These are phyloP conservation scores for Raffaelea arxii DNA, from an alignment of 2,329 filamentous ascomycete genomes.

Conservation along the genomic window DNA sequence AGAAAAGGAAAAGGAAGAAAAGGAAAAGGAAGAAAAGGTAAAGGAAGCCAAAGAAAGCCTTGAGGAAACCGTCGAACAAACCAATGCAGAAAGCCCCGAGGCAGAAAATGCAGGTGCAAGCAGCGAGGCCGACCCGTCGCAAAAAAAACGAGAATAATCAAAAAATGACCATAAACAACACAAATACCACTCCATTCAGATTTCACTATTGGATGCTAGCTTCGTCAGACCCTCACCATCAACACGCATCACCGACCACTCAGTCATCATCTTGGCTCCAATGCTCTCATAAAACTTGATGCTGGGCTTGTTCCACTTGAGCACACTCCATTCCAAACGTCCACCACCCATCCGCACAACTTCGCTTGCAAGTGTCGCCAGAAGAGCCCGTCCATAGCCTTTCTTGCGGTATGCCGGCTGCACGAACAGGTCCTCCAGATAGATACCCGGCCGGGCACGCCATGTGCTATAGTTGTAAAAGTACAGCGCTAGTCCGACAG, in stretches of 20 bases:
- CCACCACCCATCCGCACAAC: conserved; percentile 61
- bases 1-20: too few species aligned
- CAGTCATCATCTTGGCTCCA: conserved; percentile 56
- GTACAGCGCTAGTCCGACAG: conserved; percentile 75
- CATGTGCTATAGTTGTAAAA: conserved; percentile 97
- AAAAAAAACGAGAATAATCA: neutral
- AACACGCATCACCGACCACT: conserved; percentile 69
- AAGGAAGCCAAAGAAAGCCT: too few species aligned
- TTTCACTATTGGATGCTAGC: conserved; percentile 32
- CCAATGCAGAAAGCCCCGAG: too few species aligned
- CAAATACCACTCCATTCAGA: neutral
- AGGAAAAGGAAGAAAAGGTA: too few species aligned
- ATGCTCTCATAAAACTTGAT: conserved; percentile 75
- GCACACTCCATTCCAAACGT: conserved; percentile 79
- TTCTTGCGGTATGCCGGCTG: conserved; percentile 57
- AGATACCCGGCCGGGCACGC: conserved; percentile 78
- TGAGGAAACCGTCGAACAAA: too few species aligned
- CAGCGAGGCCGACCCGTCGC: too few species aligned
- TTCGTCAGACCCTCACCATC: conserved; percentile 55
- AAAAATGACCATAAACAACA: neutral
- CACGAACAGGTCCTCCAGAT: conserved; percentile 90
- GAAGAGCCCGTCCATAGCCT: conserved; percentile 70
- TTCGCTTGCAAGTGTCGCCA: conserved; percentile 71
- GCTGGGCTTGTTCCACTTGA: conserved; percentile 89
- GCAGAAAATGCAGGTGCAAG: too few species aligned